phyloP scores from a whole-genome alignment of 2,329 filamentous ascomycete species.

The Pseudogymnoascus sp. region DNA sequence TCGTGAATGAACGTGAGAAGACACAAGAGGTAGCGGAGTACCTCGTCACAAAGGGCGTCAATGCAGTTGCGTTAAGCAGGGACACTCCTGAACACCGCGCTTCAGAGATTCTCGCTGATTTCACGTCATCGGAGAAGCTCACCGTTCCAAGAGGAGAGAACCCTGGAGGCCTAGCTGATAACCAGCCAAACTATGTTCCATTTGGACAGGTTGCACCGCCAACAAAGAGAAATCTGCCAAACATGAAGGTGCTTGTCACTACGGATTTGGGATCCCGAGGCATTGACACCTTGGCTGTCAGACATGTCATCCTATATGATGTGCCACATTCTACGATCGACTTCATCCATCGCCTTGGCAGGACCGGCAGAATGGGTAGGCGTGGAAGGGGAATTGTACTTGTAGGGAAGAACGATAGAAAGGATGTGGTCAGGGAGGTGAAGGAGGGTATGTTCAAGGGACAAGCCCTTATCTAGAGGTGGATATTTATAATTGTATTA shows the following conservation, averaged over 20 bases:
- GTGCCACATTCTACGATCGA: conserved; percentile 98
- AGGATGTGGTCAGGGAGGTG: conserved; percentile 85
- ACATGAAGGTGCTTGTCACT: conserved; percentile 85
- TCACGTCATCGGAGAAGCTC: conserved; percentile 45
- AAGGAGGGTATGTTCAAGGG: conserved; percentile 81
- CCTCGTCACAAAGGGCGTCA: conserved; percentile 74
- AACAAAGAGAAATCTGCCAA: conserved; percentile 42
- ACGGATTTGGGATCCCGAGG: conserved; percentile 88
- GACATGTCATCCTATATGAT: conserved; percentile 88
- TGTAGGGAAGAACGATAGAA: conserved; percentile 79
- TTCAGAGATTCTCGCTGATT: conserved; percentile 65
- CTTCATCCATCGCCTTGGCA: conserved; percentile 90
- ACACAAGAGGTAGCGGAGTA: conserved; percentile 73
- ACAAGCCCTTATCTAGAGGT: conserved; percentile 58
- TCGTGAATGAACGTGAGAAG: conserved; percentile 92
- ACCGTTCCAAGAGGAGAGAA: conserved; percentile 28
- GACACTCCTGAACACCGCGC: conserved; percentile 74
- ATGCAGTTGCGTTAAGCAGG: conserved; percentile 74
- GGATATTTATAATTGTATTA: conserved; percentile 7
- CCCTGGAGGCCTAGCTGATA: conserved; percentile 33
- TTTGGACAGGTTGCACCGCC: conserved; percentile 22
- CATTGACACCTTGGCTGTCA: conserved; percentile 86
- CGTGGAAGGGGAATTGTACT: conserved; percentile 83
- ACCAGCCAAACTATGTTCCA: conserved; percentile 29
- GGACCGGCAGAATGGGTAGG: conserved; percentile 86